Percentiles rank a stretch among this genome's conserved stretches.
phyloP scores from a whole-genome alignment of 176 grass and related monocot species.

The Eremochloa ophiuroides region DNA sequence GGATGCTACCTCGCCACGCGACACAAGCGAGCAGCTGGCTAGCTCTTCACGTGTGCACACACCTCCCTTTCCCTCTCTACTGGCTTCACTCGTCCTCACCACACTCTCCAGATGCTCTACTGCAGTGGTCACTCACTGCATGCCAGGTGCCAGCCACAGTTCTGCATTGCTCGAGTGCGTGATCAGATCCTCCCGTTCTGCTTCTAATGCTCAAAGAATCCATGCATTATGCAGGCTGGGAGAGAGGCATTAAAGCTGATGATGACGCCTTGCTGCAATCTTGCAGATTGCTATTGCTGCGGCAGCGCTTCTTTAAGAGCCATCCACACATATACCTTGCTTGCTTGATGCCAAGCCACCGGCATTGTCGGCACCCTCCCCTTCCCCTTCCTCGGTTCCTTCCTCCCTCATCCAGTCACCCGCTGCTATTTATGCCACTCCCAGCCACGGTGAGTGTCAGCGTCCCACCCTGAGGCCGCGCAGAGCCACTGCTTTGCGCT shows the following conservation, averaged over 20 bases:
- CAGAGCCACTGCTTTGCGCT: constrained; percentile 2
- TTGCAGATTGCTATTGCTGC: constrained; percentile 2
- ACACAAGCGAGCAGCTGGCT: constrained; percentile 21
- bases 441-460: not conserved
- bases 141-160: too few species aligned
- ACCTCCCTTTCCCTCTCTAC: not conserved
- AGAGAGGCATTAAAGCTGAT: constrained; percentile 1
- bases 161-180: not conserved
- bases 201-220: not conserved
- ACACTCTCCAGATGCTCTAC: not conserved
- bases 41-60: constrained; percentile 5
- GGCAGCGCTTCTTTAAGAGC: not conserved
- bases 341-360: constrained; percentile 40
- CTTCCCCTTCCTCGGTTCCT: not conserved
- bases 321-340: constrained; percentile 38
- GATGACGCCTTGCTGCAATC: not conserved
- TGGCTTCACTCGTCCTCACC: not conserved
- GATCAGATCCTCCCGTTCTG: not conserved
- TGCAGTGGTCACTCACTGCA: too few species aligned
- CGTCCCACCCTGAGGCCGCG: constrained; percentile 21
- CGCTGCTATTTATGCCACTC: constrained; percentile 36
- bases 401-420: not conserved
- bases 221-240: not conserved
- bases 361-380: constrained; percentile 28
- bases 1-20: constrained; percentile 19